These are phyloP conservation scores for Allium cepa DNA, from an alignment of 106 monocot species.

Conservation along the genomic window DNA sequence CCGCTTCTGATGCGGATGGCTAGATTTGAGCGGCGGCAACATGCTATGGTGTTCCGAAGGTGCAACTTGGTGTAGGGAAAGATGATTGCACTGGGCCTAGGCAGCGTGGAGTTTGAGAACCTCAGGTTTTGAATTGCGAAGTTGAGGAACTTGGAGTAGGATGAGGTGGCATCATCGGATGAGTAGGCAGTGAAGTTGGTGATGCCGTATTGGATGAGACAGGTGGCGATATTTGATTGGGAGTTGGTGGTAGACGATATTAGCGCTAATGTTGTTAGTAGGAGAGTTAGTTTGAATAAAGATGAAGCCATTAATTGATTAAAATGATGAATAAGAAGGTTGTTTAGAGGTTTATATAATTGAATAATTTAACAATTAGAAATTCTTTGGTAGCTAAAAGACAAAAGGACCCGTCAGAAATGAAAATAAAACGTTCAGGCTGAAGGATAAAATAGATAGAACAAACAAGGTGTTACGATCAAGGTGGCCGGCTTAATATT, in stretches of 20 bases:
- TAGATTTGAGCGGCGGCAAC: conserved; percentile 16
- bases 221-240: conserved; percentile 13
- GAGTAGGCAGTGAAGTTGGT: conserved; percentile 25
- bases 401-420: too few species aligned
- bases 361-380: too few species aligned
- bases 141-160: conserved; percentile 16
- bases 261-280: not conserved
- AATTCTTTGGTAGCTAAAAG: too few species aligned
- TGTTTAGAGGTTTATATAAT: too few species aligned
- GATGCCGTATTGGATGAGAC: conserved; percentile 17
- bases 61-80: conserved; percentile 19
- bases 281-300: not conserved
- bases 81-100: conserved; percentile 22
- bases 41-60: conserved; percentile 25
- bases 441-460: too few species aligned
- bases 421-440: too few species aligned
- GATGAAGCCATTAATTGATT: too few species aligned
- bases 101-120: conserved; percentile 7
- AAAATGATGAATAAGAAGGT: too few species aligned
- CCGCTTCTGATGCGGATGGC: conserved; percentile 47
- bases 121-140: conserved; percentile 46
- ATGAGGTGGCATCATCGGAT: not conserved
- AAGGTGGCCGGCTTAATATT: too few species aligned
- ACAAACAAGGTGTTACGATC: too few species aligned
- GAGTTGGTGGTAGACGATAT: not conserved